A percentile compares a stretch with the other conserved stretches of the same genome.
These are phyloP conservation scores for Apiospora arundinis DNA, from an alignment of 2,329 filamentous ascomycete genomes.

Conservation along the genomic window DNA sequence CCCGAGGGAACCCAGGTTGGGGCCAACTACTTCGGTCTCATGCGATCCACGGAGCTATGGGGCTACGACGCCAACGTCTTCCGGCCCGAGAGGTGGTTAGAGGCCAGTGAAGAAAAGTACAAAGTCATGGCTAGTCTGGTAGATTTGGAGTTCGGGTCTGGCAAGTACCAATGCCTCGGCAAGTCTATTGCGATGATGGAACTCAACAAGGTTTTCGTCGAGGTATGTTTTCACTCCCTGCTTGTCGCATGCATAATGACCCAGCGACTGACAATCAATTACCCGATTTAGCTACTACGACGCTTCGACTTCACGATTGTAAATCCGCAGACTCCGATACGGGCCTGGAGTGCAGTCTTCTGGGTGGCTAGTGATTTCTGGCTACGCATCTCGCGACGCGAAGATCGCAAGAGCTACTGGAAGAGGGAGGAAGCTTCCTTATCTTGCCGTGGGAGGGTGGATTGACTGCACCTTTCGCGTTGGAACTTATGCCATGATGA, in stretches of 20 bases:
- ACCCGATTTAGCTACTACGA: slow-evolving; percentile 27
- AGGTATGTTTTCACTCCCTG: slow-evolving; percentile 39
- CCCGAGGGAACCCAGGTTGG: slow-evolving; percentile 49
- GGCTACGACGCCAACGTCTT: slow-evolving; percentile 43
- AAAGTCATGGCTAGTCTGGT: slow-evolving; percentile 41
- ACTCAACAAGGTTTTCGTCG: slow-evolving; percentile 49
- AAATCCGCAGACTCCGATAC: slow-evolving; percentile 31
- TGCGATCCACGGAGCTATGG: slow-evolving; percentile 44
- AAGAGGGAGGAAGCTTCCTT: background rate
- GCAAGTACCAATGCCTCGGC: slow-evolving; percentile 48
- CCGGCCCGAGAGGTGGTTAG: slow-evolving; percentile 52
- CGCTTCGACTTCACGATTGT: slow-evolving; percentile 34
- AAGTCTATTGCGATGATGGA: slow-evolving; percentile 52
- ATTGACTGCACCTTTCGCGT: background rate
- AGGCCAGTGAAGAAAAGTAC: slow-evolving; percentile 38
- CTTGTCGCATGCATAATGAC: too few relatives aligned
- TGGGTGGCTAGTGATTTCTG: slow-evolving; percentile 35
- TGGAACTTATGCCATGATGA: background rate
- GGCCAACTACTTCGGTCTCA: slow-evolving; percentile 47
- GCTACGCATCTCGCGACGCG: slow-evolving; percentile 49
- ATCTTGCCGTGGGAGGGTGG: background rate
- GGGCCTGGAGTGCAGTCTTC: slow-evolving; percentile 32
- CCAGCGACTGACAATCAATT: background rate
- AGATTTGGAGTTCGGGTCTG: slow-evolving; percentile 48
- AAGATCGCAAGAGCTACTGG: background rate